Evolutionary conservation across 257 asterid genomes (phyloP).

Genomic region (Fraxinus cuspidata): DNA sequence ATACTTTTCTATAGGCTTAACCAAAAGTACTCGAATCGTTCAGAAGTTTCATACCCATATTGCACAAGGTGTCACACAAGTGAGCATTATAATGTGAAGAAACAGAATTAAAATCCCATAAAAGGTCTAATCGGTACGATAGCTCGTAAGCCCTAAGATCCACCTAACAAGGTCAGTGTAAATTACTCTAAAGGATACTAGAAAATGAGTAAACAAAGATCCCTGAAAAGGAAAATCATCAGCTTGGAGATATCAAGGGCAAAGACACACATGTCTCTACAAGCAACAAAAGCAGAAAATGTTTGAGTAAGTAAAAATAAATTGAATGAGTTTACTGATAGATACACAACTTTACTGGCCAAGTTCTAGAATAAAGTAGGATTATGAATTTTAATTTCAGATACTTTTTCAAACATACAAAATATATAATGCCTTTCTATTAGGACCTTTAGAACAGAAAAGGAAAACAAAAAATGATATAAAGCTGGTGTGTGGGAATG

Average conservation of each 20-base stretch:
- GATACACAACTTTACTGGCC: background rate
- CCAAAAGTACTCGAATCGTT: no score
- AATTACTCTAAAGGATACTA: background rate
- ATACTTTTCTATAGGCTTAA: no score
- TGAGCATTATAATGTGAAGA: background rate
- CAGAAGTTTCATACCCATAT: no score
- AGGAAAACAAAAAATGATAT: background rate
- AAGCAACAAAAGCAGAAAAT: background rate
- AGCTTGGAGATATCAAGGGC: slow-evolving; percentile 1
- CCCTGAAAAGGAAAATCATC: background rate
- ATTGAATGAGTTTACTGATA: background rate
- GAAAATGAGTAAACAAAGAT: background rate
- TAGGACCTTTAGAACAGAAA: background rate
- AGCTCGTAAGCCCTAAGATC: background rate
- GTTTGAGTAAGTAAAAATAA: slow-evolving; percentile 1
- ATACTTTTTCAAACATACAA: background rate
- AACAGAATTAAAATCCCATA: background rate
- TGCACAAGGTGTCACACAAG: slow-evolving; percentile 1
- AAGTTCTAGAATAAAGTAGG: background rate
- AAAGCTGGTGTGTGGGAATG: background rate
- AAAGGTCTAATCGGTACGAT: background rate
- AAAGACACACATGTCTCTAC: background rate
- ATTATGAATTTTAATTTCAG: background rate
- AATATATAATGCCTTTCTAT: background rate
- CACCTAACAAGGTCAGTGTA: slow-evolving; percentile 1